Conservation (phyloP, 2,329 filamentous ascomycete genomes). For the Aspergillus ochraceoroseus region DNA sequence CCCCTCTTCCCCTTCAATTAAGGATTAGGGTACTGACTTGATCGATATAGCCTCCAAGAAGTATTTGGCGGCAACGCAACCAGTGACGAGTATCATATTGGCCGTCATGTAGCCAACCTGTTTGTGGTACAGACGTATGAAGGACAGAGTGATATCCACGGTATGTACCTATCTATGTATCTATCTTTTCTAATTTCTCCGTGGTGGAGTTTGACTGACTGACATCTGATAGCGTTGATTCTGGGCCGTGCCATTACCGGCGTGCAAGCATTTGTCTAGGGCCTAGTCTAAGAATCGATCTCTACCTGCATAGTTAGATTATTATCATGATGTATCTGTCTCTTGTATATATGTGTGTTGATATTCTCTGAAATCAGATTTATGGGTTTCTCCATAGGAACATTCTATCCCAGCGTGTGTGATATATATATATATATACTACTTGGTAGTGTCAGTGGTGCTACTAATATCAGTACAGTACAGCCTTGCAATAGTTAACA, state of each 20-base stretch:
- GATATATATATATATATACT: not conserved
- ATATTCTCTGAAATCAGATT: too few relatives aligned
- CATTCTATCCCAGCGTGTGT: too few relatives aligned
- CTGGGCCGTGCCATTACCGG: slow-evolving; percentile 66
- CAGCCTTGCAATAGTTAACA: not conserved
- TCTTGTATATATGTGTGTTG: too few relatives aligned
- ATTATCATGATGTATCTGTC: too few relatives aligned
- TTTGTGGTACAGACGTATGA: slow-evolving; percentile 98
- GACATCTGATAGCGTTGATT: slow-evolving; percentile 62
- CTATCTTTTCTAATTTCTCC: too few relatives aligned
- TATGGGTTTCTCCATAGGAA: too few relatives aligned
- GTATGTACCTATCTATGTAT: slow-evolving; percentile 53
- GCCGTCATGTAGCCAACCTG: slow-evolving; percentile 88
- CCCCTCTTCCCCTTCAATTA: not conserved
- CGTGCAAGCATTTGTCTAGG: slow-evolving; percentile 70
- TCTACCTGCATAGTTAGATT: too few relatives aligned
- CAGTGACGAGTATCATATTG: slow-evolving; percentile 94
- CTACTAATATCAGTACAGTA: not conserved
- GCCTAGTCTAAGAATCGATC: not conserved
- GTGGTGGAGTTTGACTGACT: too few relatives aligned
- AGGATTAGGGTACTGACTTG: not conserved
- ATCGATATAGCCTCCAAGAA: slow-evolving; percentile 65
- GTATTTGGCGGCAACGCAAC: slow-evolving; percentile 98
- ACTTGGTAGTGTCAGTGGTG: not conserved
- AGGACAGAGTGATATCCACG: slow-evolving; percentile 95